phyloP scores from a whole-genome alignment of 768 basidiomycete species.

The Serendipita vermifera region DNA sequence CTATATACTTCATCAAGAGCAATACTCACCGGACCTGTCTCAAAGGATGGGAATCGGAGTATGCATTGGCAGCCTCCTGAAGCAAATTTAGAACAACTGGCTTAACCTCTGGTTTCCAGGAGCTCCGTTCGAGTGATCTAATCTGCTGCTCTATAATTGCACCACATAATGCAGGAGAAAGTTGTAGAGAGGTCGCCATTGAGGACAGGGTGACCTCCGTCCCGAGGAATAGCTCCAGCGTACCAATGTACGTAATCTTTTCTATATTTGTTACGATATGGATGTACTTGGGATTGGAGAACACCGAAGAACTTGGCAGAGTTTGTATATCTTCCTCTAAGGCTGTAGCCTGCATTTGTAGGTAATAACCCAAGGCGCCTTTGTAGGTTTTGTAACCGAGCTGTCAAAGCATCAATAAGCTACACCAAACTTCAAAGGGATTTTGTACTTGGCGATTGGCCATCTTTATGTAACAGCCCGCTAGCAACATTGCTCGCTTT shows the following conservation, averaged over 20 bases:
- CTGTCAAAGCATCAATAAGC: conserved; percentile 24
- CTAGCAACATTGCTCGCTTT: conserved; percentile 70
- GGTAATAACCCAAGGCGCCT: neutral
- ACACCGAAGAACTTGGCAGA: conserved; percentile 24
- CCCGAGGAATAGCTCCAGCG: conserved; percentile 50
- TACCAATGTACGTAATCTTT: conserved; percentile 49
- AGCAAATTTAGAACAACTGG: neutral
- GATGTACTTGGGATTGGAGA: conserved; percentile 23
- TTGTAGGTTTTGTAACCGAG: conserved; percentile 45
- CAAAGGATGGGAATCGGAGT: neutral
- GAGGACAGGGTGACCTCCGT: conserved; percentile 35
- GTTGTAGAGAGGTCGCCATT: neutral
- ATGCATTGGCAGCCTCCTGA: neutral
- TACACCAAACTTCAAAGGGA: conserved; percentile 11
- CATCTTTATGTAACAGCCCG: conserved; percentile 61
- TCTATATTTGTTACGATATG: conserved; percentile 37
- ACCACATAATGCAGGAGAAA: neutral
- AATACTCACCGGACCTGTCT: neutral
- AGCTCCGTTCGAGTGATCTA: neutral
- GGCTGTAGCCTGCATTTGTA: neutral
- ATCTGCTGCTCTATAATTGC: neutral
- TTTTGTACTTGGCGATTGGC: conserved; percentile 49
- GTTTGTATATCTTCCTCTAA: conserved; percentile 6
- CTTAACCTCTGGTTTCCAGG: neutral
- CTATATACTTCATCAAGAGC: neutral